Conservation (phyloP, 192 early-diverging fungal genomes). For the Coemansia sp. region DNA sequence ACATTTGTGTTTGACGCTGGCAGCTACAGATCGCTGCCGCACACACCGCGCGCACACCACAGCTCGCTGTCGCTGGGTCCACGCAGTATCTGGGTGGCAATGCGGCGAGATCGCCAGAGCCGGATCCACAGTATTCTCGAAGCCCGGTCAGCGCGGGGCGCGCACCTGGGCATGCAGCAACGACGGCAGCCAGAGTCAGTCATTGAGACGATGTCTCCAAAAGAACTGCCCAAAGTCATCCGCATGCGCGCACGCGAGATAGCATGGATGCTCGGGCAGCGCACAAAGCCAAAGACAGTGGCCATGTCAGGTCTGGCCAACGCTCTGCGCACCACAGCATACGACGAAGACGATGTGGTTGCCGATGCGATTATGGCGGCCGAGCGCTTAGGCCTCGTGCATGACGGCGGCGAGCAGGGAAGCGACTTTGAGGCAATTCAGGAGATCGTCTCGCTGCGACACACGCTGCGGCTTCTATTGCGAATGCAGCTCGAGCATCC, state of each 20-base stretch:
- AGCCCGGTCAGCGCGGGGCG: slow-evolving; percentile 15
- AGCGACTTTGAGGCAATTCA: slow-evolving; percentile 45
- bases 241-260: slow-evolving; percentile 41
- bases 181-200: slow-evolving; percentile 6
- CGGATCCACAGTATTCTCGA: slow-evolving; percentile 31
- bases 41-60: slow-evolving; percentile 26
- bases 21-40: slow-evolving; percentile 32
- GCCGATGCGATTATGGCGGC: slow-evolving; percentile 19
- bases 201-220: slow-evolving; percentile 16
- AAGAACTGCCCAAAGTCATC: slow-evolving; percentile 25
- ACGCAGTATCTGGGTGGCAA: slow-evolving; percentile 28
- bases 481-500: slow-evolving; percentile 42
- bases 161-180: neutral
- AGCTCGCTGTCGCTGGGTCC: slow-evolving; percentile 9
- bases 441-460: slow-evolving; percentile 36
- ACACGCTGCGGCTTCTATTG: slow-evolving; percentile 31
- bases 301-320: slow-evolving; percentile 30
- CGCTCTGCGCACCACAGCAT: slow-evolving; percentile 27
- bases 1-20: slow-evolving; percentile 12
- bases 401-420: slow-evolving; percentile 23
- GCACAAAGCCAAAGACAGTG: slow-evolving; percentile 16
- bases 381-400: slow-evolving; percentile 9
- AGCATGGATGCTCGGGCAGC: slow-evolving; percentile 38
- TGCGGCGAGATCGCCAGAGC: slow-evolving; percentile 37
- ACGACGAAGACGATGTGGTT: slow-evolving; percentile 45